Evolutionary conservation across 148 eudicot species (phyloP), one percentile per base, ranked within the genome.

Genomic region (Heliamphora exappendiculata): DNA sequence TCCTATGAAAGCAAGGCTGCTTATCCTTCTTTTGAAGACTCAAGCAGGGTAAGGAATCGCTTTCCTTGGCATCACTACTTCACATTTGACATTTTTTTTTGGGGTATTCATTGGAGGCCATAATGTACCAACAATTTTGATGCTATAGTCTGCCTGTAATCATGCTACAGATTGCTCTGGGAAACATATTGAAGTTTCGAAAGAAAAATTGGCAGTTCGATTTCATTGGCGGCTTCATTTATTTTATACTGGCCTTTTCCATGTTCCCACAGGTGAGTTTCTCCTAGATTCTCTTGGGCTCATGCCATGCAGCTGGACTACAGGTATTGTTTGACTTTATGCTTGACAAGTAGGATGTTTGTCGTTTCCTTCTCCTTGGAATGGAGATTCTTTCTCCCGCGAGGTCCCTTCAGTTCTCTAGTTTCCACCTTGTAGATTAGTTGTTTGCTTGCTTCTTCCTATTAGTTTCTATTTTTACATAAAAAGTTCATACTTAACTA

Each of bases 201-300:
- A 96, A 96, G 90, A 96, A 96, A 84, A 96, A 96, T 77, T 96
- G 99, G 99, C 99, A 96, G 78, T 96, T 96, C 80, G 99, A 96
- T 78, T 86, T 90, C 68, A 93, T 96, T 81, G 99, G 99, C 41
- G 99, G 99, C 78, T 85, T 96, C 65, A 93, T 96, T 82, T 96
- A 96, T 83, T 96, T 96, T 67, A 78, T 93, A 53, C 79, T 96
- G 55, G 94, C 93, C 50, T 93, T 91, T 82, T 96, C 99, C 73
- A 89, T 96, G 99, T 96, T 96, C 77, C 99, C 99, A 51, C 99
- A 89, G 95, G 99, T 93, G 84, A 85, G 65, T 39, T 64, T 74
- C 33, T 62, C 45, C 42, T 50, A 22, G n/a, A 72, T 79, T 67
- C 24, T 50, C 26, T 37, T 19, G 49, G 51, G 45, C 75, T 72